These are phyloP conservation scores for Daldinia decipiens DNA, from an alignment of 495 filamentous ascomycete genomes.

Conservation along the genomic window DNA sequence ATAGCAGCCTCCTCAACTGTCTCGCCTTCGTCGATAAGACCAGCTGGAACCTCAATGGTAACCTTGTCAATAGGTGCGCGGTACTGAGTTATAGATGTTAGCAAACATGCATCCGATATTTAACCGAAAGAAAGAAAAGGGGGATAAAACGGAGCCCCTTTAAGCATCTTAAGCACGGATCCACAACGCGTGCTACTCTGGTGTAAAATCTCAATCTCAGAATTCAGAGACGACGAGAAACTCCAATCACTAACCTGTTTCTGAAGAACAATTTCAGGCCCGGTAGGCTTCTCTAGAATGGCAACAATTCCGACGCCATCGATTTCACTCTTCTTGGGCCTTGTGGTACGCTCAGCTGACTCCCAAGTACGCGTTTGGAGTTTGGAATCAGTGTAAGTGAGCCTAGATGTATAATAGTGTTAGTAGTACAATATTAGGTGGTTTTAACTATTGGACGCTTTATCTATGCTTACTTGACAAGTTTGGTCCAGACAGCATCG, in stretches of 20 bases:
- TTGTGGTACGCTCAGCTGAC: constrained; percentile 79
- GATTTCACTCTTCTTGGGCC: constrained; percentile 73
- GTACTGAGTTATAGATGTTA: constrained; percentile 53
- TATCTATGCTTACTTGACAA: constrained; percentile 54
- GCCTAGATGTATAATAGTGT: constrained; percentile 53
- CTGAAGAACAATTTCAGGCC: constrained; percentile 81
- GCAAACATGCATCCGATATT: background rate
- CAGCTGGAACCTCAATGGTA: constrained; percentile 86
- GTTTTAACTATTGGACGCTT: constrained; percentile 16
- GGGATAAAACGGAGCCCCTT: background rate
- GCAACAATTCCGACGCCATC: constrained; percentile 93
- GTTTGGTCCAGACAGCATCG: constrained; percentile 80
- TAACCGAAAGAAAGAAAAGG: background rate
- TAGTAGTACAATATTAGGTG: constrained; percentile 10
- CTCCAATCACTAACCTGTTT: constrained; percentile 65
- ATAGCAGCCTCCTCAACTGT: constrained; percentile 81
- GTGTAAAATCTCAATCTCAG: background rate
- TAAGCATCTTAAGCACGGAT: constrained; percentile 4
- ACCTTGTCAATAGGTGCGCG: constrained; percentile 83
- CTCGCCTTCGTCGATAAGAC: constrained; percentile 84
- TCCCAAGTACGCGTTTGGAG: constrained; percentile 81
- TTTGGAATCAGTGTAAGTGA: constrained; percentile 77
- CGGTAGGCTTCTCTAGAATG: constrained; percentile 77
- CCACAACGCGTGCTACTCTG: background rate
- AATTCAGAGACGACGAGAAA: background rate